Evolutionary conservation across 495 filamentous ascomycete genomes (phyloP).

Genomic region (Amniculicola lignicola): DNA sequence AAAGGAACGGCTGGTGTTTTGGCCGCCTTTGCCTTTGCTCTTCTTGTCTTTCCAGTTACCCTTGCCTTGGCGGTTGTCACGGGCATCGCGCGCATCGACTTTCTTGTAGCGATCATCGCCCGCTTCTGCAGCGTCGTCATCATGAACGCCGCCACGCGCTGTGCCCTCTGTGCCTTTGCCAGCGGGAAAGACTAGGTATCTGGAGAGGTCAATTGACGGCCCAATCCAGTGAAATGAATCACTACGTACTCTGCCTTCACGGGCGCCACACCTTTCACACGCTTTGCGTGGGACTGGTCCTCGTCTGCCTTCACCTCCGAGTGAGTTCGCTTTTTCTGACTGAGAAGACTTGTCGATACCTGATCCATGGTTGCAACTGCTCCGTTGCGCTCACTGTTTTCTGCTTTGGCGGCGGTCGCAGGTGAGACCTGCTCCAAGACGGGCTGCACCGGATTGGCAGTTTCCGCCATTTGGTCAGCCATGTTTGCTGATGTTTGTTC

Average conservation of each 20-base stretch:
- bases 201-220: constrained; percentile 1
- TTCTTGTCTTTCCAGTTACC: constrained; percentile 48
- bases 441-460: constrained; percentile 2
- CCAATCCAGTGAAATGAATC: constrained; percentile 5
- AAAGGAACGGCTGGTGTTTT: constrained; percentile 85
- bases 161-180: constrained; percentile 3
- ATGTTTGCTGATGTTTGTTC: neutral
- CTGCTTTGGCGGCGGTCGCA: neutral
- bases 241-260: constrained; percentile 77
- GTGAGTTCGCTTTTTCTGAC: constrained; percentile 11
- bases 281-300: constrained; percentile 33
- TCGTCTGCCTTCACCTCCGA: constrained; percentile 1
- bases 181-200: constrained; percentile 19
- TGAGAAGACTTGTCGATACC: constrained; percentile 2
- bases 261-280: constrained; percentile 67
- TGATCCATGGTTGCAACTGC: neutral
- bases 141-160: constrained; percentile 14
- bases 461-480: neutral
- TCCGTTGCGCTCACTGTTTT: neutral
- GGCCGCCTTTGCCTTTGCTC: constrained; percentile 72
- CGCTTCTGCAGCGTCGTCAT: constrained; percentile 45
- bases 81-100: constrained; percentile 38
- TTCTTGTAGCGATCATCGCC: constrained; percentile 34
- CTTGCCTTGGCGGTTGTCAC: constrained; percentile 32
- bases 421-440: neutral